Base-by-base conservation (phyloP, 2,329 filamentous ascomycete species). In the Peltaster fructicola region DNA sequence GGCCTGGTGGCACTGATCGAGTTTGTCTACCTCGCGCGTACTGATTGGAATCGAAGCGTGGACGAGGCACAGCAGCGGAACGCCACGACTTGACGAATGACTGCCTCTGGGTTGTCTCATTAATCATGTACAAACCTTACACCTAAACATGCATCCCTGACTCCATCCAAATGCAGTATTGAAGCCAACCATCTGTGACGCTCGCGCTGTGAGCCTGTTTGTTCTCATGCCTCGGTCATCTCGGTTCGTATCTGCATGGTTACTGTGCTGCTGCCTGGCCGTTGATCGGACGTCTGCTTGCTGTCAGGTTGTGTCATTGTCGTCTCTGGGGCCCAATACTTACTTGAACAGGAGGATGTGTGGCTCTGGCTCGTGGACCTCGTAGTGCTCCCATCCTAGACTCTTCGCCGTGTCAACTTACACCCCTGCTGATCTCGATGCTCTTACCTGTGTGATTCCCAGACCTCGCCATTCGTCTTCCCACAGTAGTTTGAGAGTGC, bases 301-400 rank as follows among this genome's bases (percentile, higher is more conserved):
- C n/a, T n/a, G n/a, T n/a, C n/a, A n/a, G n/a, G 9, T 22, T 12
- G 17, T 14, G 19, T 20, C 25, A 10, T 12, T 22, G 7, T 11
- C 14, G 7, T 22, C n/a, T 14, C 9, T 14, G n/a, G 15, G 19
- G 15, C 8, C 11, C 4, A 23, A 10, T 31, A 62, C 78, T 53
- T 59, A 93, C 85, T 98, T 98, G 68, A 98, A 98, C 15, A 98
- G 68, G 27, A 98, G 67, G 45, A 98, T 98, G 53, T 98, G 88
- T 37, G 88, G 88, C 58, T 98, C 88, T 20, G 88, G 88, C 54
- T 95, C 88, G 53, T 98, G 88, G 27, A 98, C 88, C 54, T 98
- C 88, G 51, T 98, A 98, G 54, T 98, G 88, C 52, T 95, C 85
- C 88, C 88, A 98, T 30, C 88, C 88, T 44, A 98, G 62, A 61